Base-by-base conservation (phyloP, 371 early-diverging fungal species). In the Actinomucor elegans region DNA sequence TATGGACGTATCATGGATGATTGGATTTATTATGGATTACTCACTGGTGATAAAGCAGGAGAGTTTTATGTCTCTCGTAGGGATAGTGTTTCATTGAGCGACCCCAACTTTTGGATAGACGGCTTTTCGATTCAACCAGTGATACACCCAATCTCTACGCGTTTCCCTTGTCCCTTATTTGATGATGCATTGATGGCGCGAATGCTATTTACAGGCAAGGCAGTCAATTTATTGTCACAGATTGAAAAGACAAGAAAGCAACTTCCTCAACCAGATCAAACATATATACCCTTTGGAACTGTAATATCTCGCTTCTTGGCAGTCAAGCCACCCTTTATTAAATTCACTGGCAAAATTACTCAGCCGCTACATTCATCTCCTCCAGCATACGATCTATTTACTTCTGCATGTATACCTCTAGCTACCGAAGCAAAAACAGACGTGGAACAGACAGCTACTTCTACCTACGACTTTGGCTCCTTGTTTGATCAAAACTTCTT, bases 61-160 rank as follows among this genome's bases (percentile, higher is more conserved):
- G 77, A 77, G 35, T 73, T 77, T 24, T 73, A 59, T 38, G 66
- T 77, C 0, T 31, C 49, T 8, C 43, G 69, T 50, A 64, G 57
- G 4, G 45, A 48, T 6, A 15, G 8, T n/a, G 14, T 57, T 20
- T 34, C 33, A 4, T 49, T 24, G 23, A n/a, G 53, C 11, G 41
- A 45, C 4, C 20, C 45, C 21, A 48, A 57, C 9, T 67, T 61
- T 44, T 71, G 71, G 71, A 31, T 27, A 26, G 31, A 56, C 15
- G 71, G 67, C 0, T 71, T 59, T 26, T 31, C 42, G 15, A 21
- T 61, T 0, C 43, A 36, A 14, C 12, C 31, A 14, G 14, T 58
- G 3, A 20, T 1, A 42, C 12, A 17, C 5, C 55, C 34, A 11
- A 26, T 52, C 1, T 32, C 20, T 8, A 20, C 7, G 23, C 32